Base-by-base conservation (phyloP, 2,329 filamentous ascomycete genomes). In the Botrytis byssoidea region DNA sequence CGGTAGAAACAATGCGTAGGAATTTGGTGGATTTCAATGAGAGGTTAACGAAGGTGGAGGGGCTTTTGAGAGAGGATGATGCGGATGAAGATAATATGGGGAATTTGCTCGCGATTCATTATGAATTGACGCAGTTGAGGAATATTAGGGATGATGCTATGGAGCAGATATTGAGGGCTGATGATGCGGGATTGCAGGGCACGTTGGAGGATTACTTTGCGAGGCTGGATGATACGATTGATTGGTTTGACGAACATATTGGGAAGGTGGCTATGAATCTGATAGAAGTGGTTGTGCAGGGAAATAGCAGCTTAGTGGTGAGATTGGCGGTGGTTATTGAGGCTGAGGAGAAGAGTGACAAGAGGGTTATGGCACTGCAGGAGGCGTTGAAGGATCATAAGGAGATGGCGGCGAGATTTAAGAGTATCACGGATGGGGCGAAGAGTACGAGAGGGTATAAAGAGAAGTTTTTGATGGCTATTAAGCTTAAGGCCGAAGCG, bases 121-220 rank as follows among this genome's bases (percentile, higher is more conserved):
- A 95, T 86, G 94, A 95, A 81, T 88, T 99, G 79, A 98, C 94
- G 6, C 91, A 93, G 83, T 85, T 99, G 82, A 88, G 96, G 75
- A 97, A 99, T 82, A 97, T 99, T 77, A 90, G 95, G 74, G 96
- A 98, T 84, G 93, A 97, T 83, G 95, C 96, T 46, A 95, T 98
- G 89, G 94, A 97, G 80, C 96, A 99, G 87, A 97, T 98, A 81
- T 90, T 92, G 81, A 88, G 91, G 77, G 90, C 92, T 20, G 88
- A 91, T 76, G 93, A 96, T 79, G 82, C 85, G 14, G 91, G 92
- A 77, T 86, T 96, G 74, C 92, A 95, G 82, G 89, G 89, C 68
- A 98, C 95, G 3, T 84, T 99, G 69, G 90, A 94, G 79, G 94
- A 98, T 82, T 95, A 97, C 83, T 99, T 99, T 82, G 87, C 91